Evolutionary conservation across 2,329 filamentous ascomycete species (phyloP), one percentile per base, ranked within the genome.

Genomic region (Fusarium xylarioides): DNA sequence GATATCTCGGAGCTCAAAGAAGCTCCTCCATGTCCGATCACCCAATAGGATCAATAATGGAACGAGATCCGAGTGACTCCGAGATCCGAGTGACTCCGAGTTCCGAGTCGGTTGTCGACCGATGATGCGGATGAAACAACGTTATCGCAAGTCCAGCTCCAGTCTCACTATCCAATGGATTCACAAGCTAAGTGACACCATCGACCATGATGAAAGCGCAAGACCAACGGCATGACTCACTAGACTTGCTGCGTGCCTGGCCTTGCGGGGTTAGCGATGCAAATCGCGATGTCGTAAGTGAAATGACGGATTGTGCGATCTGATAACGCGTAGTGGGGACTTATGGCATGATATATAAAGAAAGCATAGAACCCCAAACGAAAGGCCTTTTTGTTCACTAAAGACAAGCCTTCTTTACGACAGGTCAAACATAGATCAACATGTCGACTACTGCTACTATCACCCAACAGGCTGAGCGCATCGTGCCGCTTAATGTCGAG

Each of bases 271-370:
- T 47, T 8, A 12, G 5, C 7, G 5, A n/a, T 0, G 19, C 15
- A 16, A 42, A 15, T 38, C 21, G 3, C 7, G 2, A 55, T 68
- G 66, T 63, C 65, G 66, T 32, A 64, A 68, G 23, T 40, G 11
- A n/a, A 10, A n/a, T 35, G 12, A 19, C 28, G 44, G 34, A 69
- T 68, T 69, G 28, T 69, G 66, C n/a, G 21, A 68, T 67, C 28
- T 56, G 15, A 26, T 28, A 23, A 15, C 49, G 23, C 30, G 15
- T 28, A 16, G 38, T 26, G 62, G 18, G n/a, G 11, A 12, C 7
- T 4, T 1, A 7, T 32, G 14, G 3, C 3, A n/a, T 23, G 9
- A 18, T 67, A 66, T 67, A 67, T 46, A 26, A 30, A 9, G 9
- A 14, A 26, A 21, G 16, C 10, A 32, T 23, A 40, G 2, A 3